Evolutionary conservation across 1,284 basidiomycete genomes (phyloP), one percentile per base, ranked within the genome.

Genomic region (Sanghuangporus weigelae): DNA sequence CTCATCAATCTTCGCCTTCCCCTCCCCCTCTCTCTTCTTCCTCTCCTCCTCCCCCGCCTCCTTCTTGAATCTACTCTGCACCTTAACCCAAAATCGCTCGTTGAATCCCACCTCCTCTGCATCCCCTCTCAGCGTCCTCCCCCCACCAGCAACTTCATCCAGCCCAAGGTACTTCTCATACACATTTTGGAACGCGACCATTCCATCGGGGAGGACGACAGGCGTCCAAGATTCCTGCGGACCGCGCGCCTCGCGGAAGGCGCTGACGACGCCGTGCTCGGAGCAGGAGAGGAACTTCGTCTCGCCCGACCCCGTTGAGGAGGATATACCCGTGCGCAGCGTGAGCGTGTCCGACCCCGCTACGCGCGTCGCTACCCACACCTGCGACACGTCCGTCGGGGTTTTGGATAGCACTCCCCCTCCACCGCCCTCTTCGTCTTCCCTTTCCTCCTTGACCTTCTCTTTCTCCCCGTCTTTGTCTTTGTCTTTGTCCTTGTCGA

Each of bases 161-260:
- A 94, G 77, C 58, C 84, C 75, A 49, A 95, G 80, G 72, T 92
- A 93, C 72, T 89, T 94, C 71, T 93, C 90, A 70, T 94, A 93
- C 14, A 90, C 80, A 73, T 89, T 93, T 84, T 87, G 85, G 73
- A 93, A 92, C 2, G 89, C 89, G 51, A 89, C 85, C 88, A 91
- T 90, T 53, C 89, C 44, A 69, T 88, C 87, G 3, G 87, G 83
- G 23, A 92, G 74, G 64, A 92, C 78, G 31, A 91, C 80, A 2
- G 90, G 88, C 2, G 87, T 89, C 90, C 91, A 95, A 73, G 93
- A 91, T 73, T 95, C 92, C 73, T 94, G 91, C 6, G 90, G 87
- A 1, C 93, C 92, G 48, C 92, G 82, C 7, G 92, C 92, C 71
- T 93, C 93, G 61, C 89, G 79, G 70, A 93, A 89, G 44, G 91